Evolutionary conservation across 495 filamentous ascomycete species (phyloP).

Genomic region (Annulohypoxylon stygium): DNA sequence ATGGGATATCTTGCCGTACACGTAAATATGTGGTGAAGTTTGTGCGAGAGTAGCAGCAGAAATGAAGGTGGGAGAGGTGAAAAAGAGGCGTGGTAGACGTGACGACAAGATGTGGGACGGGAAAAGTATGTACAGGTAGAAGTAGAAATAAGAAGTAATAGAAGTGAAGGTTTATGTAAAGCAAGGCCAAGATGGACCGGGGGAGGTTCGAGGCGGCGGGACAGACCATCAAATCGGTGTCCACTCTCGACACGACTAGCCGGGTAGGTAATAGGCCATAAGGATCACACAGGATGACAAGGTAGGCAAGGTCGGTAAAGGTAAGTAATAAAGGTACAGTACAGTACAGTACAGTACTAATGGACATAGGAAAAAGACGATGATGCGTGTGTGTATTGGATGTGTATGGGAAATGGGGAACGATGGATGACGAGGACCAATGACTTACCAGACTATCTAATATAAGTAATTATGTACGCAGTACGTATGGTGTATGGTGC

Average conservation of each 20-base stretch:
- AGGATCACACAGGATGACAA: slow-evolving; percentile 36
- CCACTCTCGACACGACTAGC: slow-evolving; percentile 50
- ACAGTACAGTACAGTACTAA: neutral
- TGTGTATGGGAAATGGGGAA: neutral
- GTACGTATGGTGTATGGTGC: slow-evolving; percentile 15
- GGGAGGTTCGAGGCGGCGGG: slow-evolving; percentile 55
- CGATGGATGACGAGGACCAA: slow-evolving; percentile 21
- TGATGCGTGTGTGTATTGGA: neutral
- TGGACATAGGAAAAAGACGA: neutral
- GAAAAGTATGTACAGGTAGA: slow-evolving; percentile 45
- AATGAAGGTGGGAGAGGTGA: slow-evolving; percentile 41
- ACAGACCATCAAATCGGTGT: slow-evolving; percentile 53
- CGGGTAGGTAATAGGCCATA: slow-evolving; percentile 33
- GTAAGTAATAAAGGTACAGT: neutral
- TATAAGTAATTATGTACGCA: slow-evolving; percentile 15
- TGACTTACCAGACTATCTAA: slow-evolving; percentile 24
- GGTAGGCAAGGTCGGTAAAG: slow-evolving; percentile 25
- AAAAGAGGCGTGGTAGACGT: slow-evolving; percentile 47
- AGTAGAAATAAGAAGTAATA: slow-evolving; percentile 30
- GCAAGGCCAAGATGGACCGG: slow-evolving; percentile 49
- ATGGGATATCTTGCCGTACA: slow-evolving; percentile 15
- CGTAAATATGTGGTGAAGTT: slow-evolving; percentile 34
- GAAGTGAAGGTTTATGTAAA: slow-evolving; percentile 53
- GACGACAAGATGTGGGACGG: slow-evolving; percentile 53
- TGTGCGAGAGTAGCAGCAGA: slow-evolving; percentile 14